Conservation (phyloP, 805 yeast species). For the Candida odintsovae region DNA sequence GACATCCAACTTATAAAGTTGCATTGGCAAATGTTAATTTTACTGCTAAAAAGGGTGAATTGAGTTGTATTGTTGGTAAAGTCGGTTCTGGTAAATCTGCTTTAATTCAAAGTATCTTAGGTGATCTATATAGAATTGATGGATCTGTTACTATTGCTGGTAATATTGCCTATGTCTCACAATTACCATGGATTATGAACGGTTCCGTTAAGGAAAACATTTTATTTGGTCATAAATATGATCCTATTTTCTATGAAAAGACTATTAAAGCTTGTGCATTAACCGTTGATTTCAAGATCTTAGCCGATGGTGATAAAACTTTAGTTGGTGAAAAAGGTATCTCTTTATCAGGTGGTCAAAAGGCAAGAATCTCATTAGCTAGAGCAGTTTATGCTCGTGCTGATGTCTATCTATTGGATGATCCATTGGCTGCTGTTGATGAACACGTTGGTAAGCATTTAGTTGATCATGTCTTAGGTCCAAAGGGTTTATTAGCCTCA, state of each 20-base stretch:
- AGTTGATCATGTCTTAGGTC: conserved; percentile 76
- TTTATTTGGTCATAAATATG: conserved; percentile 81
- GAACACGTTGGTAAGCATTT: conserved; percentile 92
- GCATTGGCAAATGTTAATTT: conserved; percentile 62
- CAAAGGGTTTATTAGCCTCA: conserved; percentile 65
- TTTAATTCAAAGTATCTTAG: conserved; percentile 69
- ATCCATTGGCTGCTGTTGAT: conserved; percentile 93
- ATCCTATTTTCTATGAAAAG: conserved; percentile 70
- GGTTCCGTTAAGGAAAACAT: conserved; percentile 90
- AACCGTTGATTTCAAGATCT: conserved; percentile 63
- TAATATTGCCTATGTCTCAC: conserved; percentile 73
- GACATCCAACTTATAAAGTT: conserved; percentile 61
- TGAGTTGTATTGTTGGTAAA: conserved; percentile 80
- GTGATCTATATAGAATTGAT: conserved; percentile 67
- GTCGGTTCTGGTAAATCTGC: conserved; percentile 93
- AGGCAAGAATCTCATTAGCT: conserved; percentile 91
- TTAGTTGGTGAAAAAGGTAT: conserved; percentile 97
- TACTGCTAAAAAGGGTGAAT: conserved; percentile 64
- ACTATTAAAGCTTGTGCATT: conserved; percentile 90
- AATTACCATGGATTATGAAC: conserved; percentile 96
- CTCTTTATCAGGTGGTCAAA: conserved; percentile 95
- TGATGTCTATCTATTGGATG: conserved; percentile 86
- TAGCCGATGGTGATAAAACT: conserved; percentile 88
- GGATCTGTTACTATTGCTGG: conserved; percentile 47
- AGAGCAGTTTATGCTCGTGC: conserved; percentile 95